These are phyloP conservation scores for Lactarius akahatsu DNA, from an alignment of 768 basidiomycete genomes.

Conservation along the genomic window DNA sequence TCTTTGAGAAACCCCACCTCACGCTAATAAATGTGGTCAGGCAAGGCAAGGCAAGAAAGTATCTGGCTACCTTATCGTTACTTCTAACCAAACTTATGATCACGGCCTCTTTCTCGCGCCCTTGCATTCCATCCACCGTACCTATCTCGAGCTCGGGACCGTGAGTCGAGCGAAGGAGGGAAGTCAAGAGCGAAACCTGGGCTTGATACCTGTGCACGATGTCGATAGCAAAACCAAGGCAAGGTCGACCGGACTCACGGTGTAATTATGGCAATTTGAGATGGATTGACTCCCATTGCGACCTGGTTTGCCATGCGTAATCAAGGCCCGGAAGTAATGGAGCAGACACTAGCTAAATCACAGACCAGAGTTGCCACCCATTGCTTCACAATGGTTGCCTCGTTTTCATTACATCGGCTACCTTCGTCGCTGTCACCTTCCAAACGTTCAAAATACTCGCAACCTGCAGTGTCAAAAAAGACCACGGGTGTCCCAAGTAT, in stretches of 20 bases:
- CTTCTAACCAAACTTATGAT: constrained; percentile 91
- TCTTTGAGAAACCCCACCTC: constrained; percentile 96
- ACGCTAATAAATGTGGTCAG: constrained; percentile 44
- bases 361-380: constrained; percentile 82
- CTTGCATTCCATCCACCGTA: constrained; percentile 96
- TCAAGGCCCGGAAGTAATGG: not conserved
- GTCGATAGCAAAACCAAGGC: not conserved
- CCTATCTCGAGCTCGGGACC: constrained; percentile 81
- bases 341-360: constrained; percentile 4
- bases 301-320: constrained; percentile 42
- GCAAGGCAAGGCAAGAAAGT: constrained; percentile 7
- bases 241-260: constrained; percentile 49
- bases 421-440: constrained; percentile 85
- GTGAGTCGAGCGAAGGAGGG: constrained; percentile 68
- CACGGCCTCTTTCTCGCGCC: constrained; percentile 92
- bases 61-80: constrained; percentile 65
- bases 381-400: constrained; percentile 77
- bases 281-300: constrained; percentile 56
- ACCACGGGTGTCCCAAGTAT: constrained; percentile 74
- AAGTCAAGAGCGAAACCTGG: constrained; percentile 83
- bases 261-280: constrained; percentile 84
- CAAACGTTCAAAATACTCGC: constrained; percentile 85
- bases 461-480: constrained; percentile 93
- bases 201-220: constrained; percentile 74
- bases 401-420: constrained; percentile 92